These are phyloP conservation scores for Psidium guajava DNA, from an alignment of 345 rosid species.

Conservation along the genomic window DNA sequence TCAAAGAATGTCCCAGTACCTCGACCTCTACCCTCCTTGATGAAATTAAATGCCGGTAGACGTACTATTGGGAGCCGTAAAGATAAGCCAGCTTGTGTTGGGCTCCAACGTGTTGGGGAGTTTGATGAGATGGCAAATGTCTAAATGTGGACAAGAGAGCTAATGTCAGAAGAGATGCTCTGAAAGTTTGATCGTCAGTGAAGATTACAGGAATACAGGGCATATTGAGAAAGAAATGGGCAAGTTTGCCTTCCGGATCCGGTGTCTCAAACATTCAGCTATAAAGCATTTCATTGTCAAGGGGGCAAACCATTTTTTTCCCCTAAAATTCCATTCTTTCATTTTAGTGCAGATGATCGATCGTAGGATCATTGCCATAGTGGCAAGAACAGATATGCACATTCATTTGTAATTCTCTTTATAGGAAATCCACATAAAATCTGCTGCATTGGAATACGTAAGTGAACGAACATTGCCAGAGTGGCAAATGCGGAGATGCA, in stretches of 20 bases:
- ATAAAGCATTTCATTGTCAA: not conserved
- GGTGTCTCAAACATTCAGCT: not conserved
- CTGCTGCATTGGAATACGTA: not conserved
- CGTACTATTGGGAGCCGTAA: conserved; percentile 24
- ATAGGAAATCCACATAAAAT: not conserved
- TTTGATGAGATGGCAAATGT: too few relatives aligned
- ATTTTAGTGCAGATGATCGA: not conserved
- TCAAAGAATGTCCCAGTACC: conserved; percentile 74
- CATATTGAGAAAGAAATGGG: not conserved
- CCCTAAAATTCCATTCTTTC: not conserved
- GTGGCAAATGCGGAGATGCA: not conserved
- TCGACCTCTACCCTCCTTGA: conserved; percentile 67
- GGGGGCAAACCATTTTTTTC: not conserved
- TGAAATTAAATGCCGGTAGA: conserved; percentile 46
- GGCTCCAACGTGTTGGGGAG: not conserved
- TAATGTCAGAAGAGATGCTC: not conserved
- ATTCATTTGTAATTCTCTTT: not conserved
- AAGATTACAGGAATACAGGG: not conserved
- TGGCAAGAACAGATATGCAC: not conserved
- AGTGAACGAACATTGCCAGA: not conserved
- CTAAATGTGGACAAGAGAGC: not conserved
- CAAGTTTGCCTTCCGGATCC: not conserved
- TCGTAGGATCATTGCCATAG: not conserved
- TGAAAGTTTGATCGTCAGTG: not conserved
- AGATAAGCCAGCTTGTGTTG: not conserved